A percentile compares a stretch with the other conserved stretches of the same genome.
phyloP scores from a whole-genome alignment of 1,284 basidiomycete genomes.

The Malassezia japonica region DNA sequence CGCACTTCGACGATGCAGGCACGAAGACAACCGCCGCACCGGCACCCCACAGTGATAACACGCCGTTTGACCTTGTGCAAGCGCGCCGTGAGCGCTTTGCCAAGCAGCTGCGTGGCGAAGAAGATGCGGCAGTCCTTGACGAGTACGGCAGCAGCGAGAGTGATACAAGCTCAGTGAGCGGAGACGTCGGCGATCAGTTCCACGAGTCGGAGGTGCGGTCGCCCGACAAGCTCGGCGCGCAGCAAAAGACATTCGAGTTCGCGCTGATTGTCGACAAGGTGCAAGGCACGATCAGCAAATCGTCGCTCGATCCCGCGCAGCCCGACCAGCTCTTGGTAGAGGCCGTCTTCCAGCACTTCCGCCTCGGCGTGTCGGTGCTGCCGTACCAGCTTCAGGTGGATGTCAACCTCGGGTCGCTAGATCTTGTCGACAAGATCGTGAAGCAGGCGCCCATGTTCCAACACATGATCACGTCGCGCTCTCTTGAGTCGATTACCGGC shows the following conservation, averaged over 20 bases:
- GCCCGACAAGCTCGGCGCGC: slow-evolving; percentile 52
- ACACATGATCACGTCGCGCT: slow-evolving; percentile 65
- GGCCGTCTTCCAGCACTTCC: slow-evolving; percentile 69
- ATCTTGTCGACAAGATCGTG: slow-evolving; percentile 56
- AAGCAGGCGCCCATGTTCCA: slow-evolving; percentile 54
- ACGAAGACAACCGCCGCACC: slow-evolving; percentile 34
- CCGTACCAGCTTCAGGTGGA: slow-evolving; percentile 70
- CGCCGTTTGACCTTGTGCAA: slow-evolving; percentile 31
- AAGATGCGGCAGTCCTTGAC: slow-evolving; percentile 19
- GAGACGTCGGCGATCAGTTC: slow-evolving; percentile 26
- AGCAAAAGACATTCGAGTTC: slow-evolving; percentile 79
- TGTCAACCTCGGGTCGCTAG: slow-evolving; percentile 62
- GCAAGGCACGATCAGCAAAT: slow-evolving; percentile 71
- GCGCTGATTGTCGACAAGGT: slow-evolving; percentile 80
- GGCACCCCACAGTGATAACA: not conserved
- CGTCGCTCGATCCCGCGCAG: slow-evolving; percentile 53
- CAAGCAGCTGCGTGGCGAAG: slow-evolving; percentile 33
- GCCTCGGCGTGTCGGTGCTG: slow-evolving; percentile 32
- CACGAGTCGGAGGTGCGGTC: slow-evolving; percentile 14
- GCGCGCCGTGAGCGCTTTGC: slow-evolving; percentile 29
- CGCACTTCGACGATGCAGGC: slow-evolving; percentile 58
- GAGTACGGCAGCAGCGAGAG: slow-evolving; percentile 21
- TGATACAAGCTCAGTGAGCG: not conserved
- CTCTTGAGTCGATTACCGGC: slow-evolving; percentile 1
- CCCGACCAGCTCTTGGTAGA: slow-evolving; percentile 67